Base-by-base conservation (phyloP, 2,329 filamentous ascomycete species). In the Diaporthe citri region DNA sequence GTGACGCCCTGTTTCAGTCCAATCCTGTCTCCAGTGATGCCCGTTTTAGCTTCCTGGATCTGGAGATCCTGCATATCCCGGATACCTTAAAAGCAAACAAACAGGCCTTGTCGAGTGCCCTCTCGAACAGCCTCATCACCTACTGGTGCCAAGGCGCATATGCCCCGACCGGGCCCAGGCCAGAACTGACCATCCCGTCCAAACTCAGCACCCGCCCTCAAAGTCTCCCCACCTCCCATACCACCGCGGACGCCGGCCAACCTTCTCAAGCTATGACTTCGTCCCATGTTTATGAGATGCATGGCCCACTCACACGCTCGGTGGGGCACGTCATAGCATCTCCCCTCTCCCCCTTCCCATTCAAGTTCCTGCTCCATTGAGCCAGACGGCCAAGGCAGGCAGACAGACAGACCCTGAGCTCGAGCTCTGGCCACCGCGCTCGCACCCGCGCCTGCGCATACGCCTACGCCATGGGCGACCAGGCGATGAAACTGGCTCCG, bases 281-380 rank as follows among this genome's bases (percentile, higher is more conserved):
- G 64, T 55, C 64, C 64, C 64, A 69, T 55, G 48, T 69, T 69
- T 51, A 69, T 69, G 46, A 69, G 64, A 55, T 69, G 64, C 64
- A 69, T 41, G 64, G 48, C 64, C 64, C 48, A 55, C 64, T 55
- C 64, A 41, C 64, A 55, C 4, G 48, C 64, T 25, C 34, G n/a
- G 48, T 34, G 64, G 64, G 64, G 64, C 64, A 69, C 64, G 64
- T 69, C 64, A 69, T 69, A 52, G 48, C 64, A 51, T 52, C 28
- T 67, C 20, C 34, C 64, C 64, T 46, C 62, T 52, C 31, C 64
- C 64, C 64, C n/a, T 31, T 46, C 39, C 25, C 59, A 52, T 46
- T 7, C 41, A 64, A 31, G n/a, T 25, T 46, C 36, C 39, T 17
- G 46, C 46, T 67, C 64, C 31, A 15, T 67, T 39, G 46, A 51